These are phyloP conservation scores for Nigrospora oryzae DNA, from an alignment of 2,329 filamentous ascomycete species.

Conservation along the genomic window DNA sequence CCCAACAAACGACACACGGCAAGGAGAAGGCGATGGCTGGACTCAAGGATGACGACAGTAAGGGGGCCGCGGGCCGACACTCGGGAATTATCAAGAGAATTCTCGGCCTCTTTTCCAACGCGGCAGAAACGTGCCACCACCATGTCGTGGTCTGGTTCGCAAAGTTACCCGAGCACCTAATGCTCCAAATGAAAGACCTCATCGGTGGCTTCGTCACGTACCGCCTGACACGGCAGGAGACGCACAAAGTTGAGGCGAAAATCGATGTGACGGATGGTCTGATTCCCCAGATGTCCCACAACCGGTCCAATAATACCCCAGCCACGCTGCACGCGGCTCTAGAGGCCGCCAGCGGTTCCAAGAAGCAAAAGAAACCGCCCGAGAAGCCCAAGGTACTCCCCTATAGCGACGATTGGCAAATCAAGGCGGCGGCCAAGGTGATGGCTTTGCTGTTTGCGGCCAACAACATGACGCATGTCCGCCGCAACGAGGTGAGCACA, in stretches of 20 bases:
- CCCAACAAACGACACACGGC: slow-evolving; percentile 3
- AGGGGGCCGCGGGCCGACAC: slow-evolving; percentile 54
- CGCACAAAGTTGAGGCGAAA: slow-evolving; percentile 52
- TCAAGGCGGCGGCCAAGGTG: slow-evolving; percentile 70
- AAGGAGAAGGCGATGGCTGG: background rate
- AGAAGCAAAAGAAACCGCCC: slow-evolving; percentile 45
- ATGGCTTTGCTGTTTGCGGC: slow-evolving; percentile 76
- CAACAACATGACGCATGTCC: slow-evolving; percentile 49
- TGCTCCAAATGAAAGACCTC: slow-evolving; percentile 68
- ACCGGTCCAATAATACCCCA: slow-evolving; percentile 50
- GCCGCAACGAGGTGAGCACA: slow-evolving; percentile 24
- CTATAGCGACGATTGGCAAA: slow-evolving; percentile 84
- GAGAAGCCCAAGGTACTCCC: slow-evolving; percentile 39
- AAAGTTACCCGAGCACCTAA: slow-evolving; percentile 56
- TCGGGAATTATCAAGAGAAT: slow-evolving; percentile 81
- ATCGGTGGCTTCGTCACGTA: slow-evolving; percentile 74
- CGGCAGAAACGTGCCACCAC: slow-evolving; percentile 67
- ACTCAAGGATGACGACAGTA: background rate
- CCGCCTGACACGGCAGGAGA: slow-evolving; percentile 62
- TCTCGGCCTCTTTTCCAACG: slow-evolving; percentile 69
- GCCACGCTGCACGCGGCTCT: slow-evolving; percentile 74
- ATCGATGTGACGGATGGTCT: slow-evolving; percentile 57
- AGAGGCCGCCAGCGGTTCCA: slow-evolving; percentile 39
- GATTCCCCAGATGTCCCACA: slow-evolving; percentile 63
- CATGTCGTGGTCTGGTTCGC: slow-evolving; percentile 74